Evolutionary conservation across 768 basidiomycete species (phyloP).

Genomic region (Mycena galericulata): DNA sequence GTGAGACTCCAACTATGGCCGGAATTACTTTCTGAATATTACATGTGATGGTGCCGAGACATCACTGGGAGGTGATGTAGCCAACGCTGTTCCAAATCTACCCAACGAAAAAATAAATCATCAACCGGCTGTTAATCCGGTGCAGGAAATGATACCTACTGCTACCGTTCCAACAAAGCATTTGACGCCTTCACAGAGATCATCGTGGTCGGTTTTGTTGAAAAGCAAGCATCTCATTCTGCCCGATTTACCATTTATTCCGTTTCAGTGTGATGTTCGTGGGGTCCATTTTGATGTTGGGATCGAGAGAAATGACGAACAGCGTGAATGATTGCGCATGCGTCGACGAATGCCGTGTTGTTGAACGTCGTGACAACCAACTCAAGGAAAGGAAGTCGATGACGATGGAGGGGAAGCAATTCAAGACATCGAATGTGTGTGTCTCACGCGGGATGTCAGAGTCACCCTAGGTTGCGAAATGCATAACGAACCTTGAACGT

Average conservation of each 20-base stretch:
- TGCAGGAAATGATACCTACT: not conserved
- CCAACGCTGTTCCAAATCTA: too few species aligned
- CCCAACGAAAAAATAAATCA: too few species aligned
- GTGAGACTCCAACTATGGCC: too few species aligned
- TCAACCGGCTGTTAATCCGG: too few species aligned
- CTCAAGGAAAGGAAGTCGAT: constrained; percentile 47
- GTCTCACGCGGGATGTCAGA: constrained; percentile 46
- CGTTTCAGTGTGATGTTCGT: constrained; percentile 5
- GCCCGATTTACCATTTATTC: not conserved
- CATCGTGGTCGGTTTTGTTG: constrained; percentile 10
- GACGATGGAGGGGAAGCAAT: constrained; percentile 31
- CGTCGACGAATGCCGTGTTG: constrained; percentile 20
- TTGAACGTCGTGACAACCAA: constrained; percentile 17
- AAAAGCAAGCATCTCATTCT: constrained; percentile 22
- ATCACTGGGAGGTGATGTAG: too few species aligned
- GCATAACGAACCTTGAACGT: not conserved
- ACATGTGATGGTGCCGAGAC: too few species aligned
- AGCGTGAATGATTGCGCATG: constrained; percentile 22
- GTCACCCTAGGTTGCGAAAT: constrained; percentile 34
- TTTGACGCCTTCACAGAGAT: not conserved
- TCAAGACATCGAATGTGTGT: too few species aligned
- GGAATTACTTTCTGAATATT: too few species aligned
- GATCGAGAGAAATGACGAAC: constrained; percentile 15
- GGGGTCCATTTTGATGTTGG: constrained; percentile 15
- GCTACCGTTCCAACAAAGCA: constrained; percentile 12